Evolutionary conservation across 2,329 filamentous ascomycete species (phyloP), one percentile per base, ranked within the genome.

Genomic region (Verruconis gallopava): DNA sequence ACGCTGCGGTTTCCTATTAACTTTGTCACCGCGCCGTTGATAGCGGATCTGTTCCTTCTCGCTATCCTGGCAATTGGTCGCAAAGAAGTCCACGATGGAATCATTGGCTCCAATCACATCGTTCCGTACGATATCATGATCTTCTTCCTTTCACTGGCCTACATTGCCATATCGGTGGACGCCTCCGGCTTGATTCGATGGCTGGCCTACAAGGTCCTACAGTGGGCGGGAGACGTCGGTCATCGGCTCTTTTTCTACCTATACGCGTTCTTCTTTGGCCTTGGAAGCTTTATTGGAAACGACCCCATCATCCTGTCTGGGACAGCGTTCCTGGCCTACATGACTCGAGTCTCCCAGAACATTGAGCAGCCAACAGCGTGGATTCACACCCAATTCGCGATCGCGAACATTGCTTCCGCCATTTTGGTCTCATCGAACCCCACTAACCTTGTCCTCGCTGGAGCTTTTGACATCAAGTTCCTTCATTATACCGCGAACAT

Each of bases 361-460:
- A 85, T 85, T 44, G 61, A 70, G 9, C 73, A 81, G 44, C 79
- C 81, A 0, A 65, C 75, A 51, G 81, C 81, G 0, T 85, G 81
- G 80, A 83, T 85, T 17, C 71, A 76, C 49, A 73, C 72, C 2
- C 81, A 85, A 45, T 85, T 85, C 44, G 72, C 80, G 13, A 58
- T 83, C 1, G 79, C 79, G 40, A 85, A 85, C 47, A 80, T 85
- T 37, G 76, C 75, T 2, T 85, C 81, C 0, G 79, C 81, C 0
- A 81, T 85, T 18, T 64, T 86, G 11, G 81, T 86, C 6, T 85
- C 81, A 0, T 85, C 80, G 0, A 85, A 85, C 46, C 81, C 81
- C 0, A 85, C 81, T 2, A 85, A 85, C 43, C 68, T 85, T 5
- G 80, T 85, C 0, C 68, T 85, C 0, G 79, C 80, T 0, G 79